Evolutionary conservation across 768 basidiomycete genomes (phyloP).

Genomic region (Trametes elegans): DNA sequence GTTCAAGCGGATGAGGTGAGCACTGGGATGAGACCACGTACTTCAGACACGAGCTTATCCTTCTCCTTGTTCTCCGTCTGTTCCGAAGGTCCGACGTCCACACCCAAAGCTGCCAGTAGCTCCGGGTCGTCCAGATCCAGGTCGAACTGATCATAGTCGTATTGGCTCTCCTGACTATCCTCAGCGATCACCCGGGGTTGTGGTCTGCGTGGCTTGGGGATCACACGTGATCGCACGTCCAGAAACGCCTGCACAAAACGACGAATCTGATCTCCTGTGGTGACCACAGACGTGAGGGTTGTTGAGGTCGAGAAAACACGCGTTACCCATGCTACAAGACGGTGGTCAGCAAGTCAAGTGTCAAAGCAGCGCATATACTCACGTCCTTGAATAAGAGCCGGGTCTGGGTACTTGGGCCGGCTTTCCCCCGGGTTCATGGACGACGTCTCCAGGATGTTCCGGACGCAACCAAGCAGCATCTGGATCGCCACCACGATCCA

Average conservation of each 20-base stretch:
- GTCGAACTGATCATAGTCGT: slow-evolving; percentile 62
- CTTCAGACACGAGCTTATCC: slow-evolving; percentile 52
- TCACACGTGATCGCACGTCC: slow-evolving; percentile 45
- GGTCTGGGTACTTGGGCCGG: slow-evolving; percentile 57
- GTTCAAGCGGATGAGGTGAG: not conserved
- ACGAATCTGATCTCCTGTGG: slow-evolving; percentile 55
- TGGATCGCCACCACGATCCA: slow-evolving; percentile 42
- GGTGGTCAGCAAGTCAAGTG: not conserved
- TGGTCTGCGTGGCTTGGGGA: slow-evolving; percentile 43
- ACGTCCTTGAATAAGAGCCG: slow-evolving; percentile 55
- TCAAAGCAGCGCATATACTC: slow-evolving; percentile 22
- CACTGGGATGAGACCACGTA: slow-evolving; percentile 22
- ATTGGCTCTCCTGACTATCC: slow-evolving; percentile 73
- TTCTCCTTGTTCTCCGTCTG: slow-evolving; percentile 35
- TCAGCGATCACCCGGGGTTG: slow-evolving; percentile 24
- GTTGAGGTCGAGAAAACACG: slow-evolving; percentile 46
- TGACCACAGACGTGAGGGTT: slow-evolving; percentile 39
- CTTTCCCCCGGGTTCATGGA: slow-evolving; percentile 37
- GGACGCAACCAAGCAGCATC: slow-evolving; percentile 55
- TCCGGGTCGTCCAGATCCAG: slow-evolving; percentile 62
- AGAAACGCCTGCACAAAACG: slow-evolving; percentile 60
- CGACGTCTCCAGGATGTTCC: slow-evolving; percentile 45
- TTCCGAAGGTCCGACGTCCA: slow-evolving; percentile 26
- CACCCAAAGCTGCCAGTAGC: slow-evolving; percentile 52
- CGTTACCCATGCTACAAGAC: slow-evolving; percentile 54